Evolutionary conservation across 2,329 filamentous ascomycete species (phyloP), one percentile per base, ranked within the genome.

Genomic region (Penicillium hesseltinei): DNA sequence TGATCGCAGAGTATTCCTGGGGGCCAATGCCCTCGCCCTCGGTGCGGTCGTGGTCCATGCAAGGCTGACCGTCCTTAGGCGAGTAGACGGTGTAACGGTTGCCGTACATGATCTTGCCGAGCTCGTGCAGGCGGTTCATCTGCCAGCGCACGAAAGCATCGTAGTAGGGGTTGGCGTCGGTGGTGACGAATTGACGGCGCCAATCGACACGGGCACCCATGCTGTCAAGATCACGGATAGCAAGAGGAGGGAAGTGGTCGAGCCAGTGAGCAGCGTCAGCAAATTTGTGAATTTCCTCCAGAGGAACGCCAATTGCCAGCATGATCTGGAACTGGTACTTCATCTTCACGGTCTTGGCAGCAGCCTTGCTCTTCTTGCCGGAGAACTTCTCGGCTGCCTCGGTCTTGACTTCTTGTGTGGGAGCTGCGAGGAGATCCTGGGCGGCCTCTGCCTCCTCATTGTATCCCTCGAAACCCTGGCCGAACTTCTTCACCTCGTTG

Each of bases 251-350:
- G 79, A 97, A 99, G 79, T 89, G 90, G 62, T 93, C 81, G 53
- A 99, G 86, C 94, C 93, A 97, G 78, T 97, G 82, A 55, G 87
- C 83, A n/a, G 93, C 85, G 71, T 99, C 91, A 57, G 94, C 88
- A 70, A 99, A 99, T 65, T 88, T 88, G 77, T 97, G 89, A 61
- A 99, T 96, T 64, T 99, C 92, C 67, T 93, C 85, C 48, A 86
- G 79, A 0, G 92, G 90, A 45, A 97, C 91, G 36, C 93, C 94
- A 62, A 96, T 85, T 6, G 93, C 89, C 69, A 92, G 80, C 92
- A 96, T 95, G 67, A 96, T 96, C 78, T 93, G 89, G 77, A 92
- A 95, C 73, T 96, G 91, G 76, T 97, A 97, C 79, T 97, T 97
- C 77, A 91, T 86, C 79, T 95, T 94, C 69, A 92, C 88, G 0